Percentiles rank a stretch among this genome's conserved stretches.
These are phyloP conservation scores for Apiotrichum porosum DNA, from an alignment of 1,284 basidiomycete species.

Conservation along the genomic window DNA sequence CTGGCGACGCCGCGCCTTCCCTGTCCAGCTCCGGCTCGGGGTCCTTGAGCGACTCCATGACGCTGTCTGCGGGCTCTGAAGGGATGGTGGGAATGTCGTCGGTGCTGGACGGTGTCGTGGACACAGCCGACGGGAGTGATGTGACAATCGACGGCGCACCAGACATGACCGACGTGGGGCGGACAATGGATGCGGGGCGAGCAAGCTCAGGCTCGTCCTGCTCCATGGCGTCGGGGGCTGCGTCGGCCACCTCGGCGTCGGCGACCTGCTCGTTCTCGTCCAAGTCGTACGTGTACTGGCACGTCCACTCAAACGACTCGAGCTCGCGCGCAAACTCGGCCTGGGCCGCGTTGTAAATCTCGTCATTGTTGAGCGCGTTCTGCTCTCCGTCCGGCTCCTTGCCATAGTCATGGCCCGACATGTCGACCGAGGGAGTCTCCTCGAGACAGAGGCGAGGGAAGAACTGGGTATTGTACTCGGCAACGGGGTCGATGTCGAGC, in stretches of 20 bases:
- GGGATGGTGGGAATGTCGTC: conserved; percentile 1
- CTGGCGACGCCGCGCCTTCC: background rate
- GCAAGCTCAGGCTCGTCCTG: background rate
- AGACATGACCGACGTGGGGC: background rate
- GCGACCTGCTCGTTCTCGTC: background rate
- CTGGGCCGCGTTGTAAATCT: conserved; percentile 29
- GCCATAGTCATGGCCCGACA: conserved; percentile 32
- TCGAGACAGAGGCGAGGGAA: conserved; percentile 96
- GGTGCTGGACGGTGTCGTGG: background rate
- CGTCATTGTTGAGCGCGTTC: conserved; percentile 36
- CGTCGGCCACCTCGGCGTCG: background rate
- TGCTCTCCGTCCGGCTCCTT: conserved; percentile 12
- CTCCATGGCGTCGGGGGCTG: background rate
- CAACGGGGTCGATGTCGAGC: conserved; percentile 83
- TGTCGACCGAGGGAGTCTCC: conserved; percentile 66
- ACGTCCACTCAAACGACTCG: conserved; percentile 34
- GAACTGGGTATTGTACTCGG: conserved; percentile 93
- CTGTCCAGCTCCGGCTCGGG: background rate
- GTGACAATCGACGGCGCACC: too few species aligned
- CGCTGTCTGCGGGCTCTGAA: background rate
- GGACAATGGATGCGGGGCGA: background rate
- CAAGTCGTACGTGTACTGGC: conserved; percentile 1
- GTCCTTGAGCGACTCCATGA: conserved; percentile 2
- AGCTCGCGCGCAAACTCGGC: conserved; percentile 28
- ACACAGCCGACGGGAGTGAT: too few species aligned